These are phyloP conservation scores for Suhomyces chickasaworum DNA, from an alignment of 1,139 yeast species.

Conservation along the genomic window DNA sequence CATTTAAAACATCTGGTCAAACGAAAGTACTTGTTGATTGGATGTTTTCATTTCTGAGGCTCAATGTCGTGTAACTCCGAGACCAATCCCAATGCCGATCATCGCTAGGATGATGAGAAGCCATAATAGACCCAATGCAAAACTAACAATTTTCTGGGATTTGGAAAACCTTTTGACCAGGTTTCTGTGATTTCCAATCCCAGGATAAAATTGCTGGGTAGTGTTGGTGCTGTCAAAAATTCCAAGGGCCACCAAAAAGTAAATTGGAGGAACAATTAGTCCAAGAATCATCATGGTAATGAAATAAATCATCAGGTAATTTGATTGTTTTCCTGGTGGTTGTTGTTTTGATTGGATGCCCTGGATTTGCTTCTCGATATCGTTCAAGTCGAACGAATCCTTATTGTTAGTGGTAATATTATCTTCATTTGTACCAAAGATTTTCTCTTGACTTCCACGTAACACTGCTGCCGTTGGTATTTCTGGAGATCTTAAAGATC, in stretches of 20 bases:
- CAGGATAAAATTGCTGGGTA: slow-evolving; percentile 25
- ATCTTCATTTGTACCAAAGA: slow-evolving; percentile 5
- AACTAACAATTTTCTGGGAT: slow-evolving; percentile 36
- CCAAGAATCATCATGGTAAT: slow-evolving; percentile 31
- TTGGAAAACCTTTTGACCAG: slow-evolving; percentile 30
- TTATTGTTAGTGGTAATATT: background rate
- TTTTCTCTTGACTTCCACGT: slow-evolving; percentile 1
- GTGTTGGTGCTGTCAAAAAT: slow-evolving; percentile 32
- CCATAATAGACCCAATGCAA: slow-evolving; percentile 39
- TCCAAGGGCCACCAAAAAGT: slow-evolving; percentile 35
- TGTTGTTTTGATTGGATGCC: slow-evolving; percentile 5
- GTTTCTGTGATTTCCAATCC: slow-evolving; percentile 16
- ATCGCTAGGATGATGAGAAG: slow-evolving; percentile 35
- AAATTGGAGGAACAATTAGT: slow-evolving; percentile 39
- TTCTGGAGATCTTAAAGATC: slow-evolving; percentile 9
- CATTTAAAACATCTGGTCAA: background rate
- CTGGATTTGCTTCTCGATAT: slow-evolving; percentile 14
- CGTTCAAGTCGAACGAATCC: slow-evolving; percentile 13
- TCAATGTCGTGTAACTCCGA: slow-evolving; percentile 20
- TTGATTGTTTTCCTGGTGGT: slow-evolving; percentile 1
- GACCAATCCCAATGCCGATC: slow-evolving; percentile 46
- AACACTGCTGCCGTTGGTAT: slow-evolving; percentile 10
- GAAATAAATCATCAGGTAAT: slow-evolving; percentile 9
- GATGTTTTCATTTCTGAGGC: background rate
- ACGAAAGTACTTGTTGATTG: background rate